Evolutionary conservation across 495 filamentous ascomycete genomes (phyloP).

Genomic region (Friedmanniomyces simplex): DNA sequence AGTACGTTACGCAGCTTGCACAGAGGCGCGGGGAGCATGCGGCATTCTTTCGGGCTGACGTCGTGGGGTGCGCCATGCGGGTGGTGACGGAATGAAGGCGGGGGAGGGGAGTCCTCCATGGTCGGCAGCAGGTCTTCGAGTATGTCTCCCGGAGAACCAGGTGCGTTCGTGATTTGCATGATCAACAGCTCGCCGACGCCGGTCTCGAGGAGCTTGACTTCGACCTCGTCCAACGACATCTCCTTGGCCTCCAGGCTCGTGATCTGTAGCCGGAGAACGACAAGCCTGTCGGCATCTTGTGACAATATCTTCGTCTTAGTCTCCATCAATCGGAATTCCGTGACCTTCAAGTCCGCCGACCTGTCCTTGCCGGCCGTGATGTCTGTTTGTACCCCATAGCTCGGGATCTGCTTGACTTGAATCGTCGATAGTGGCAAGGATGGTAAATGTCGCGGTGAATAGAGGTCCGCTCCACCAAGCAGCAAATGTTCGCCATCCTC

Average conservation of each 20-base stretch:
- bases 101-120: neutral
- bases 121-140: neutral
- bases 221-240: neutral
- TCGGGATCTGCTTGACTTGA: conserved; percentile 2
- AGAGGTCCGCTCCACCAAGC: conserved; percentile 5
- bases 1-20: conserved; percentile 7
- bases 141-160: neutral
- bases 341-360: conserved; percentile 4
- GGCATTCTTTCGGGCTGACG: neutral
- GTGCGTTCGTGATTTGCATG: neutral
- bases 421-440: neutral
- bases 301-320: neutral
- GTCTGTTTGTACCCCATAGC: neutral
- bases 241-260: conserved; percentile 1
- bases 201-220: conserved; percentile 5
- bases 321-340: neutral
- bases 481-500: conserved; percentile 8
- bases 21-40: conserved; percentile 8
- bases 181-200: conserved; percentile 10
- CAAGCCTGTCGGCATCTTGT: conserved; percentile 1
- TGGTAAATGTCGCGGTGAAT: neutral
- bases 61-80: neutral
- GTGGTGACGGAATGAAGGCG: neutral
- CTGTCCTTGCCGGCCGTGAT: neutral
- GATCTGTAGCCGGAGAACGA: neutral